Evolutionary conservation across 2,329 filamentous ascomycete species (phyloP).

Genomic region (Colletotrichum lentis): DNA sequence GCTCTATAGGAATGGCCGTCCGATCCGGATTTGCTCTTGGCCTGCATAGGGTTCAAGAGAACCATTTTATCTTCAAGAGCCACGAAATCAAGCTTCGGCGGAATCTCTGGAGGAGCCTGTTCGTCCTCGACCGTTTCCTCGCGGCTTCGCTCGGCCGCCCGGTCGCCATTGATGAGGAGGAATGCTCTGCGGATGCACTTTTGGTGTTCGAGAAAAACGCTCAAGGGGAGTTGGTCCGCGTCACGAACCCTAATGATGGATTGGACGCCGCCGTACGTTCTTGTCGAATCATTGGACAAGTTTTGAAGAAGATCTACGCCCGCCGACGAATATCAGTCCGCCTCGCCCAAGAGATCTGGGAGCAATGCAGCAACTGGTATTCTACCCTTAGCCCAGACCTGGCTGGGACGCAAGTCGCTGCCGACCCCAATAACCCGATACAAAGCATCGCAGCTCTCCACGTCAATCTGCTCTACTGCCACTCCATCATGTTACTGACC

Average conservation of each 20-base stretch:
- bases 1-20: constrained; percentile 65
- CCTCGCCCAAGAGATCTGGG: constrained; percentile 65
- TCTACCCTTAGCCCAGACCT: constrained; percentile 57
- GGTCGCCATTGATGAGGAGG: constrained; percentile 67
- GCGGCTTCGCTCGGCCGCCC: constrained; percentile 70
- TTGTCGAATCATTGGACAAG: constrained; percentile 65
- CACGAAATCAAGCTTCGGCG: constrained; percentile 58
- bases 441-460: constrained; percentile 69
- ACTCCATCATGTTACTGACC: constrained; percentile 69
- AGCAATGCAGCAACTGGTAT: constrained; percentile 62
- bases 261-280: constrained; percentile 66
- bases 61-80: constrained; percentile 60
- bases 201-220: constrained; percentile 37
- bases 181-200: constrained; percentile 63
- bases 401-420: constrained; percentile 59
- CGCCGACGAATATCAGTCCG: constrained; percentile 65
- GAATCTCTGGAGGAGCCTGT: constrained; percentile 71
- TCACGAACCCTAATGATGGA: constrained; percentile 42
- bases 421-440: constrained; percentile 51
- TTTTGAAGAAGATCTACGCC: constrained; percentile 68
- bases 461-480: constrained; percentile 67
- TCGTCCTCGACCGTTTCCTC: constrained; percentile 70
- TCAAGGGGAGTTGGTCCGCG: constrained; percentile 25
- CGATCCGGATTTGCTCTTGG: constrained; percentile 69
- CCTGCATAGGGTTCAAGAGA: constrained; percentile 66